Conservation (phyloP, 1,139 yeast species). For the Protomyces pachydermus region DNA sequence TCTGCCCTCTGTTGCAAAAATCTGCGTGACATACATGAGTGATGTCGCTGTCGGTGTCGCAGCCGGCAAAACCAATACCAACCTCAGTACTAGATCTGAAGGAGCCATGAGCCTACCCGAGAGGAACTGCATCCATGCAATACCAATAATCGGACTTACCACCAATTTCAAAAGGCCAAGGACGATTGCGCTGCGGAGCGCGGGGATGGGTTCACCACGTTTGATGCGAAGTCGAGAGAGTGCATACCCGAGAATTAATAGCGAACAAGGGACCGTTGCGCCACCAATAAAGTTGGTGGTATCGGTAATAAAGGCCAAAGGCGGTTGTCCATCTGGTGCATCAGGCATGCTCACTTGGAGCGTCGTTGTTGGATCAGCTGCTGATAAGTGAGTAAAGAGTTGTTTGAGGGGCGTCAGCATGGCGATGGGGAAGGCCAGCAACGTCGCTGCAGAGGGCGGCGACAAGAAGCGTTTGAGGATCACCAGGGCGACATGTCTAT, state of each 20-base stretch:
- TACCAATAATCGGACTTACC: constrained; percentile 58
- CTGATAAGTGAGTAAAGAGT: constrained; percentile 53
- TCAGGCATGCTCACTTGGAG: constrained; percentile 41
- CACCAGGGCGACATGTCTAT: constrained; percentile 25
- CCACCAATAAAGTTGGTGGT: constrained; percentile 71
- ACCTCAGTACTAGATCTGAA: constrained; percentile 52
- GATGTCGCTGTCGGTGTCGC: constrained; percentile 86
- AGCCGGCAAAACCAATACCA: constrained; percentile 68
- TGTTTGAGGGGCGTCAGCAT: constrained; percentile 87
- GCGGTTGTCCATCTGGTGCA: constrained; percentile 84
- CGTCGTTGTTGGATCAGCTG: constrained; percentile 34
- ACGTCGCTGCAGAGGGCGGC: constrained; percentile 64
- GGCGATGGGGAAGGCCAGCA: constrained; percentile 58
- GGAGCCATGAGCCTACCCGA: constrained; percentile 33
- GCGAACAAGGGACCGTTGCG: constrained; percentile 85
- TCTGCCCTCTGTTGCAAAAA: constrained; percentile 60
- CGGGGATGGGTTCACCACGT: constrained; percentile 45
- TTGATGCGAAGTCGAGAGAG: constrained; percentile 64
- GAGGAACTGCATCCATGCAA: constrained; percentile 52
- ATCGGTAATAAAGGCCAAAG: constrained; percentile 78
- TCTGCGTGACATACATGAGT: constrained; percentile 76
- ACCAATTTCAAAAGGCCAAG: constrained; percentile 49
- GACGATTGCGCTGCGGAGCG: constrained; percentile 56
- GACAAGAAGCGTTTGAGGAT: constrained; percentile 57
- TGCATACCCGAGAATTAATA: constrained; percentile 77